Percentiles rank a stretch among this genome's conserved stretches.
phyloP scores from a whole-genome alignment of 139 green algal species.

The Coelastrella sp. region DNA sequence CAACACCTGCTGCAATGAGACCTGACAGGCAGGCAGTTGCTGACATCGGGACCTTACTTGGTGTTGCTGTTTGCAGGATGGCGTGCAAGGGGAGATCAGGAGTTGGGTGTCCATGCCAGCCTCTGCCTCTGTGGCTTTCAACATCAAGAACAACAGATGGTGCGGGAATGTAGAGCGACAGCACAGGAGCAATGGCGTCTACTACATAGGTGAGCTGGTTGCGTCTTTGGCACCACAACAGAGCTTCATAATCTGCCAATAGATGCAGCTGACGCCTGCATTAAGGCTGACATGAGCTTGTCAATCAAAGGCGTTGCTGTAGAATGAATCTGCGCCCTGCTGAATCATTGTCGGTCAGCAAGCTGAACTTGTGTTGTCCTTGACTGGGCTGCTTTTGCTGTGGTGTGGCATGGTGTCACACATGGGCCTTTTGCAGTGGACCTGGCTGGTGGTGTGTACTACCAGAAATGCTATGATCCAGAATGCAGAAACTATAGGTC shows the following conservation, averaged over 20 bases:
- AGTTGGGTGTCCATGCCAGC: conserved; percentile 55
- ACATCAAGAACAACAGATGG: conserved; percentile 69
- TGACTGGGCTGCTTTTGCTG: too few species aligned
- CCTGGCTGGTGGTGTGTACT: conserved; percentile 31
- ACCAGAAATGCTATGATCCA: conserved; percentile 64
- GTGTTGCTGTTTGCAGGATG: conserved; percentile 44
- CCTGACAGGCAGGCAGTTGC: too few species aligned
- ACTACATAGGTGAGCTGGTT: conserved; percentile 56
- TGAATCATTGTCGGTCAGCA: too few species aligned
- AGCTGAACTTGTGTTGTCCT: too few species aligned
- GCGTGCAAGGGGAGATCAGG: conserved; percentile 57
- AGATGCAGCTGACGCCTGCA: too few species aligned
- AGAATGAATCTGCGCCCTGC: too few species aligned
- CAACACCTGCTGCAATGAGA: too few species aligned
- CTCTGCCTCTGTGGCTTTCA: conserved; percentile 53
- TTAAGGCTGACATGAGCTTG: too few species aligned
- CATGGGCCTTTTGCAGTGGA: conserved; percentile 54
- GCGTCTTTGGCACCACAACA: too few species aligned
- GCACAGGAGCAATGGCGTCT: conserved; percentile 83
- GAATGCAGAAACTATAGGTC: conserved; percentile 67
- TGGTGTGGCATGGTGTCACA: background rate
- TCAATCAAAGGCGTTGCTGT: too few species aligned
- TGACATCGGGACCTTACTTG: too few species aligned
- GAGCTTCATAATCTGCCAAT: too few species aligned
- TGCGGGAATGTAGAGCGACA: conserved; percentile 76